phyloP scores from a whole-genome alignment of 768 basidiomycete genomes.

The Suillus subalutaceus region DNA sequence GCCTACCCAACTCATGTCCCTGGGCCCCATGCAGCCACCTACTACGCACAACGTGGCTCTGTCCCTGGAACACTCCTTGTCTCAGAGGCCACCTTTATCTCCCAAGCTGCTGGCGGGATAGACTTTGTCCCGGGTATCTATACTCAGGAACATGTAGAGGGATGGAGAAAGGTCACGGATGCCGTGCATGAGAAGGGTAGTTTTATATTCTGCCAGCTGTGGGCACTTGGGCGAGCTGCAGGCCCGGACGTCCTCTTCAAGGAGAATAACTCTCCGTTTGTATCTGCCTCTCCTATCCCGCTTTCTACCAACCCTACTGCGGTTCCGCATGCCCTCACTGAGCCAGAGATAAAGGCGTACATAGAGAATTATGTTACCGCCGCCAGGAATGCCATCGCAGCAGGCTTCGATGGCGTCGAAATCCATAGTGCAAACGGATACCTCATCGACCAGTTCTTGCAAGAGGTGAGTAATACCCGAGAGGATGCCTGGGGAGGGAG shows the following conservation, averaged over 20 bases:
- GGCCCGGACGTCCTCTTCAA: slow-evolving; percentile 19
- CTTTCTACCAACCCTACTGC: slow-evolving; percentile 12
- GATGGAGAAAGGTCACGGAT: slow-evolving; percentile 54
- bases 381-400: slow-evolving; percentile 54
- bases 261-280: slow-evolving; percentile 21
- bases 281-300: slow-evolving; percentile 29
- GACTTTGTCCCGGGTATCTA: slow-evolving; percentile 51
- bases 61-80: slow-evolving; percentile 46
- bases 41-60: slow-evolving; percentile 41
- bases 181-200: slow-evolving; percentile 47
- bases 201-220: slow-evolving; percentile 49
- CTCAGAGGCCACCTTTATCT: slow-evolving; percentile 48
- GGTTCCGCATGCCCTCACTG: slow-evolving; percentile 42
- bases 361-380: slow-evolving; percentile 45
- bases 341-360: slow-evolving; percentile 48
- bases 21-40: slow-evolving; percentile 33
- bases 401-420: slow-evolving; percentile 67
- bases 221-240: slow-evolving; percentile 49
- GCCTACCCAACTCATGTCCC: slow-evolving; percentile 32
- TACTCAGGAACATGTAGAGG: slow-evolving; percentile 48
- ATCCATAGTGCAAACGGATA: slow-evolving; percentile 36
- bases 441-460: slow-evolving; percentile 44
- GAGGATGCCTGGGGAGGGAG: slow-evolving; percentile 55
- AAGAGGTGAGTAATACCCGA: slow-evolving; percentile 41
- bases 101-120: slow-evolving; percentile 32